Evolutionary conservation across 345 rosid species (phyloP).

Genomic region (Fremontodendron californicum): DNA sequence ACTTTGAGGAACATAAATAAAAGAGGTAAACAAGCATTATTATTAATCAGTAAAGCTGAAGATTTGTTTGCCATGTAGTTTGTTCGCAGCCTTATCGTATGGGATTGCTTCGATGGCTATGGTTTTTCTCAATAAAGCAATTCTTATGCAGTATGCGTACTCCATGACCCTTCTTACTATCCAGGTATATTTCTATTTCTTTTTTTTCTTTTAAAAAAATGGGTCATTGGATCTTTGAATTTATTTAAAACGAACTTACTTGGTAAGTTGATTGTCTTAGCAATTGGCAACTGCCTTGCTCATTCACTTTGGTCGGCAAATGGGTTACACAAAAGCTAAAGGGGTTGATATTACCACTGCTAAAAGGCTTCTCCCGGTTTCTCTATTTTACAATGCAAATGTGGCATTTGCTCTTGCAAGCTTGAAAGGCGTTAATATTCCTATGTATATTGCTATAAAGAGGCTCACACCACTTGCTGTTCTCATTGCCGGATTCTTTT

Average conservation of each 20-base stretch:
- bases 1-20: not conserved
- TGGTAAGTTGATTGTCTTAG: slow-evolving; percentile 35
- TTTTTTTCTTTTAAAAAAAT: not conserved
- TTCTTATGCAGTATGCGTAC: slow-evolving; percentile 75
- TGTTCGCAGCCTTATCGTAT: slow-evolving; percentile 77
- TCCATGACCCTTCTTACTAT: slow-evolving; percentile 86
- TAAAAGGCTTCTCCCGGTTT: slow-evolving; percentile 73
- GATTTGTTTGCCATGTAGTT: slow-evolving; percentile 38
- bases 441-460: slow-evolving; percentile 97
- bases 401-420: slow-evolving; percentile 97
- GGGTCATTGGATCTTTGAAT: not conserved
- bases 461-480: slow-evolving; percentile 95
- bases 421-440: slow-evolving; percentile 95
- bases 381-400: slow-evolving; percentile 92
- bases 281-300: slow-evolving; percentile 86
- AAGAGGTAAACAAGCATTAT: not conserved
- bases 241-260: not conserved
- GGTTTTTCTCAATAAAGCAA: slow-evolving; percentile 96
- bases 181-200: slow-evolving; percentile 48
- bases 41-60: not conserved
- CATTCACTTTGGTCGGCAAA: slow-evolving; percentile 63
- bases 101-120: slow-evolving; percentile 95
- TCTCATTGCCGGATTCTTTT: slow-evolving; percentile 59
- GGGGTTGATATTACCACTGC: slow-evolving; percentile 59
- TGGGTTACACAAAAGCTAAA: slow-evolving; percentile 64